Evolutionary conservation across 495 filamentous ascomycete genomes (phyloP), one percentile per base, ranked within the genome.

Genomic region (Aspergillus steynii): DNA sequence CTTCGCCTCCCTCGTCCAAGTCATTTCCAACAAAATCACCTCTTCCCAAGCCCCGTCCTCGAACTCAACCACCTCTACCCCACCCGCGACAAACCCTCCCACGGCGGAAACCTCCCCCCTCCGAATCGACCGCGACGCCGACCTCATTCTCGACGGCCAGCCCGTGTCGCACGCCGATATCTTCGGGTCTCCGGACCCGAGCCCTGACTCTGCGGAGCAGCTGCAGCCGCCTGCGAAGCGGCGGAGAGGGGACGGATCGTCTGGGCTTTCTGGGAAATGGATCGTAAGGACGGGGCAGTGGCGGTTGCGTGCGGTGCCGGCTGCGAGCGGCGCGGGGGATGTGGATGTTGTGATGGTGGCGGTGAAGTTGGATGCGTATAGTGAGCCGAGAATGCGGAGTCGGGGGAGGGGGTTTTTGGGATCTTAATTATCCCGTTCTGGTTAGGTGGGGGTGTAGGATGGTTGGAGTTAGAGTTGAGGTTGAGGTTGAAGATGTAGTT

Each of bases 361-460:
- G 4, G 91, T 96, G 15, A 94, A 92, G 74, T 56, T 98, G 45
- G 90, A 97, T 59, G 89, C 88, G 0, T 85, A 87, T 65, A 89
- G 82, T 37, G 81, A 79, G 5, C 85, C 94, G 71, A 78, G 81
- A 61, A 82, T 77, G 29, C 83, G 92, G 67, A 97, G 97, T 77
- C 74, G 71, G 61, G 67, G 77, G 60, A 80, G 91, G 68, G 76
- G 69, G 6, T 98, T 96, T 73, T 72, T 97, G 5, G 71, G 56
- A 12, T 59, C 54, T 46, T 63, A 54, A 46, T 55, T 29, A 20
- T 20, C 20, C 20, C 20, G 20, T 20, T 20, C 20, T 20, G 20
- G 20, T 20, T 20, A 20, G 20, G 20, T 20, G 20, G 20, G 20
- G 20, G 20, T 20, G 20, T 20, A 20, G 20, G 20, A 20, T 20